phyloP scores from a whole-genome alignment of 257 asterid genomes.

The Coffea eugenioides region DNA sequence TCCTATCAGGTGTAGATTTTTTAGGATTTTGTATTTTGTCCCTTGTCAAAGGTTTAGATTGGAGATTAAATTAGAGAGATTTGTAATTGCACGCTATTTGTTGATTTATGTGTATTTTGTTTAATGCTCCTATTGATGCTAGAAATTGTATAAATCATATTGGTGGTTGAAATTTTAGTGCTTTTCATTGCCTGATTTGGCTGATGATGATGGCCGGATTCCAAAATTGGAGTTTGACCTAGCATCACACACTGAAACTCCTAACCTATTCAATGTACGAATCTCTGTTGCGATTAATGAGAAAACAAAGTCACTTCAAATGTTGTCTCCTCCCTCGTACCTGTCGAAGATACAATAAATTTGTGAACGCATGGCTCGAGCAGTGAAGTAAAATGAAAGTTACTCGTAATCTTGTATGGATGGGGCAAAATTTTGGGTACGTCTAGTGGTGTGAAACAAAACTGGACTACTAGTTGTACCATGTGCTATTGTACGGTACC shows the following conservation, averaged over 20 bases:
- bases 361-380: too few species aligned
- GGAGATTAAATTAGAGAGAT: constrained; percentile 31
- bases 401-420: too few species aligned
- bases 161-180: neutral
- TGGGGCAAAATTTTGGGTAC: too few species aligned
- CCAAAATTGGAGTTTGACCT: neutral
- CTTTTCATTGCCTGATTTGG: neutral
- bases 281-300: too few species aligned
- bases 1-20: constrained; percentile 44
- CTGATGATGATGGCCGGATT: neutral
- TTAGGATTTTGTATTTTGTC: constrained; percentile 42
- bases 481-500: too few species aligned
- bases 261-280: too few species aligned
- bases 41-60: constrained; percentile 36
- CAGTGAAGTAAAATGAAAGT: too few species aligned
- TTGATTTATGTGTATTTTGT: constrained; percentile 19
- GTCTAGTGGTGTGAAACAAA: too few species aligned
- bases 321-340: too few species aligned
- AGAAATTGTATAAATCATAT: neutral
- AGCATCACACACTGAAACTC: neutral
- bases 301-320: too few species aligned
- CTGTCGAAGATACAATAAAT: too few species aligned
- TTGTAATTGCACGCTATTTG: constrained; percentile 21
- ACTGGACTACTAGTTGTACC: too few species aligned
- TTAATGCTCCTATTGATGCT: constrained; percentile 2